phyloP scores from a whole-genome alignment of 768 basidiomycete species.

The Multifurca ochricompacta region DNA sequence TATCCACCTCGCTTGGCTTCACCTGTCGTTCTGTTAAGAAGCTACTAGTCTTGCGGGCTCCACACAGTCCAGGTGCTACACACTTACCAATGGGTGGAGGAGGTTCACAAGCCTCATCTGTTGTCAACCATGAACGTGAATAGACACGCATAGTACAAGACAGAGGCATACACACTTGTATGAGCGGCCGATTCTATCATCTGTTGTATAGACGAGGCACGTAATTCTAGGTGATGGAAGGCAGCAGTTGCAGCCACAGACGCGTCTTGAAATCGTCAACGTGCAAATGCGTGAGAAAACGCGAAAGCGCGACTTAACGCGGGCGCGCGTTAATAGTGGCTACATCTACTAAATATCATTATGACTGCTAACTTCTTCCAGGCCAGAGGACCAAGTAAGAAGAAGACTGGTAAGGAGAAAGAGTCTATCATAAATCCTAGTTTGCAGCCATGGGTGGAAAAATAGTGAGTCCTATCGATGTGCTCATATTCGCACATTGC shows the following conservation, averaged over 20 bases:
- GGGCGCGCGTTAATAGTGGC: too few relatives aligned
- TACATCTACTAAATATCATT: too few relatives aligned
- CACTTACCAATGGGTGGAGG: conserved; percentile 5
- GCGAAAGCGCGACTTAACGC: conserved; percentile 18
- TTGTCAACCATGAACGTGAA: not conserved
- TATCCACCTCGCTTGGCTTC: conserved; percentile 44
- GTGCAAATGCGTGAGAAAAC: conserved; percentile 6
- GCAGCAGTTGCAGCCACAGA: conserved; percentile 10
- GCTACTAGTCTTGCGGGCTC: conserved; percentile 19
- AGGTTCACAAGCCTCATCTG: not conserved
- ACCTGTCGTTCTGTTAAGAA: conserved; percentile 31
- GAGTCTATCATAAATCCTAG: conserved; percentile 41
- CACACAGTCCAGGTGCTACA: not conserved
- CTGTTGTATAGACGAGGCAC: not conserved
- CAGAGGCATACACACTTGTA: not conserved
- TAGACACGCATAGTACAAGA: not conserved
- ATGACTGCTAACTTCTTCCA: conserved; percentile 59
- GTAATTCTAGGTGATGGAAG: not conserved
- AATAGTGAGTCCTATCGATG: conserved; percentile 58
- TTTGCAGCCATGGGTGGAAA: conserved; percentile 95
- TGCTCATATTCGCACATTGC: not conserved
- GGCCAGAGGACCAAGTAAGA: conserved; percentile 26
- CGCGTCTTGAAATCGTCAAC: conserved; percentile 9
- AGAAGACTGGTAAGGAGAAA: conserved; percentile 23
- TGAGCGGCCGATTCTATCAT: conserved; percentile 2